Evolutionary conservation across 768 basidiomycete species (phyloP).

Genomic region (Krasilnikovozyma curviuscula): DNA sequence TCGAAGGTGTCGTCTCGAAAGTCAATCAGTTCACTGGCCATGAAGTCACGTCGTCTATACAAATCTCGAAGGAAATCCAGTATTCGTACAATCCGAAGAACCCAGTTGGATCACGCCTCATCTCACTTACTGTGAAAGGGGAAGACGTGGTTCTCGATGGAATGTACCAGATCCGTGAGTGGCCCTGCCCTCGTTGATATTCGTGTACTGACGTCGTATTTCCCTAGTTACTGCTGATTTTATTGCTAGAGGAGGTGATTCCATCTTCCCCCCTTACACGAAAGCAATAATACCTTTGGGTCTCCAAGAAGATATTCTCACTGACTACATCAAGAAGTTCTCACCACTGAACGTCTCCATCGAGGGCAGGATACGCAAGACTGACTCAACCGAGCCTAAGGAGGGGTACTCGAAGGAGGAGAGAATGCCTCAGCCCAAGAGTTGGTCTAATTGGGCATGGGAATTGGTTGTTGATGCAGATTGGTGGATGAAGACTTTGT

Average conservation of each 20-base stretch:
- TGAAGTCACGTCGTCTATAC: not conserved
- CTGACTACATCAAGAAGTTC: slow-evolving; percentile 11
- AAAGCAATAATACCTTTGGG: not conserved
- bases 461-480: too few relatives aligned
- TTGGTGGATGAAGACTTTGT: too few relatives aligned
- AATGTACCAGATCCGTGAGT: slow-evolving; percentile 17
- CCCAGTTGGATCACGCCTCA: slow-evolving; percentile 15
- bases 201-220: not conserved
- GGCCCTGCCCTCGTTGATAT: too few relatives aligned
- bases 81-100: slow-evolving; percentile 18
- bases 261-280: slow-evolving; percentile 10
- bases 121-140: slow-evolving; percentile 11
- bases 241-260: slow-evolving; percentile 18
- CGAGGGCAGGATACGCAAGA: slow-evolving; percentile 16
- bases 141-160: slow-evolving; percentile 12
- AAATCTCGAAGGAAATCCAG: slow-evolving; percentile 27
- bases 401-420: too few relatives aligned
- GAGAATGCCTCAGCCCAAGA: too few relatives aligned
- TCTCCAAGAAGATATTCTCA: slow-evolving; percentile 16
- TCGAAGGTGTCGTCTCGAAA: slow-evolving; percentile 30
- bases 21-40: slow-evolving; percentile 18
- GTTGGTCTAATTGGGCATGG: too few relatives aligned
- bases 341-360: slow-evolving; percentile 13
- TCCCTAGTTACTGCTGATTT: slow-evolving; percentile 17
- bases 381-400: too few relatives aligned